A percentile compares a stretch with the other conserved stretches of the same genome.
Conservation (phyloP, 2,329 filamentous ascomycete genomes). For the Dactylellina leptospora region DNA sequence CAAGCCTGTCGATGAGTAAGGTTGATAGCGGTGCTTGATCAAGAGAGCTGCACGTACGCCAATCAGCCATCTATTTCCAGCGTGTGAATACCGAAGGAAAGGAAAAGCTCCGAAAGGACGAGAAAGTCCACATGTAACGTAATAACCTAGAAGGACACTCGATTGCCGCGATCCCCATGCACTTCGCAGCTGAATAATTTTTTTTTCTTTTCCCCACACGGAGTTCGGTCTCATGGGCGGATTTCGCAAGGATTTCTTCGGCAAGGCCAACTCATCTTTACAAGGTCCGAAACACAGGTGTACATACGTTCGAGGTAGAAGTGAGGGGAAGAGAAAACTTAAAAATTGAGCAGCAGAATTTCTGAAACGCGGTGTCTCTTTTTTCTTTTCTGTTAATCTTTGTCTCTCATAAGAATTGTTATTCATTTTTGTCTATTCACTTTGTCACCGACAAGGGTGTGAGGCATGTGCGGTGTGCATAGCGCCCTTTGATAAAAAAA, state of each 20-base stretch:
- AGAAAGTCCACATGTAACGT: background rate
- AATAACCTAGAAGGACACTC: background rate
- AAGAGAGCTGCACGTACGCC: too few species aligned
- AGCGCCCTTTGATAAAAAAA: too few species aligned
- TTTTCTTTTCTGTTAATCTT: background rate
- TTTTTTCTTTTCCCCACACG: constrained; percentile 6
- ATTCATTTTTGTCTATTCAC: constrained; percentile 2
- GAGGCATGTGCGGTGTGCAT: too few species aligned
- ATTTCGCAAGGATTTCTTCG: constrained; percentile 6
- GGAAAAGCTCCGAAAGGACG: constrained; percentile 6
- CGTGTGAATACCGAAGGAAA: too few species aligned
- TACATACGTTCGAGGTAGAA: background rate
- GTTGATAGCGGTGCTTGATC: background rate
- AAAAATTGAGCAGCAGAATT: background rate
- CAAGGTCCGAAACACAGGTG: constrained; percentile 11
- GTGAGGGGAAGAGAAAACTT: background rate
- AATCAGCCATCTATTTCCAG: too few species aligned
- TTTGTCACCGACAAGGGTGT: background rate
- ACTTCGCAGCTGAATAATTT: background rate
- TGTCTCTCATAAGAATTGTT: background rate
- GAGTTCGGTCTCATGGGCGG: background rate
- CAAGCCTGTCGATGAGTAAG: background rate
- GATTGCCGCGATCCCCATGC: constrained; percentile 7
- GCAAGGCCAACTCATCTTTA: constrained; percentile 14
- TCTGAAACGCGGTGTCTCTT: background rate